Evolutionary conservation across 2,329 filamentous ascomycete species (phyloP), one percentile per base, ranked within the genome.

Genomic region (Colletotrichum navitas): DNA sequence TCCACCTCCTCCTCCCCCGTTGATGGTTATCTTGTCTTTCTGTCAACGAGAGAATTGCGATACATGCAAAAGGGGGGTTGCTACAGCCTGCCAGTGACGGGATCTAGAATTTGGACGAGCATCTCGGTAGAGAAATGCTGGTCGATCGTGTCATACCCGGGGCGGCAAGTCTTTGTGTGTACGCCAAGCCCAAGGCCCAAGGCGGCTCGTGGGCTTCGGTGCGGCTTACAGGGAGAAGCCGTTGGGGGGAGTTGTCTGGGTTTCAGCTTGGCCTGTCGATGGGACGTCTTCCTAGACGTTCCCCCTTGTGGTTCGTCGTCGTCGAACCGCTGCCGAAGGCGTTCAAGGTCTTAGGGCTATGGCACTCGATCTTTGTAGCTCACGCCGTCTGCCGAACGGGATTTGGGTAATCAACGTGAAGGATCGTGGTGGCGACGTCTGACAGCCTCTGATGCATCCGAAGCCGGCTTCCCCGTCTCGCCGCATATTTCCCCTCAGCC

Each of bases 181-280:
- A 49, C 64, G 58, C 43, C 52, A 26, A 7, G 43, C 43, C 10
- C 43, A 45, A n/a, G 39, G 59, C 54, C 29, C 54, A 29, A 68
- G 59, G 59, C 68, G 68, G 65, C 59, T 63, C 64, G 51, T 47
- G 58, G 51, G 49, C 34, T 18, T 52, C 7, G 52, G 64, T 71
- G 68, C 68, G 16, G 39, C 34, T 52, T 63, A 63, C 68, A 71
- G 68, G 65, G 59, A 65, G 29, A 39, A n/a, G 39, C 21, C 54
- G 52, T 54, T 45, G 52, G 59, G 62, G 58, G 10, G 4, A 14
- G 14, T 45, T 45, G 43, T 45, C 58, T 39, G 59, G 59, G 41
- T 36, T 26, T 51, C 63, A 68, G 54, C 29, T 59, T 63, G 54
- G 56, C 32, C 18, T 26, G 29, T 52, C 39, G 6, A 45, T 8